These are phyloP conservation scores for Brassica balearica DNA, from an alignment of 441 rosid genomes.

Conservation along the genomic window DNA sequence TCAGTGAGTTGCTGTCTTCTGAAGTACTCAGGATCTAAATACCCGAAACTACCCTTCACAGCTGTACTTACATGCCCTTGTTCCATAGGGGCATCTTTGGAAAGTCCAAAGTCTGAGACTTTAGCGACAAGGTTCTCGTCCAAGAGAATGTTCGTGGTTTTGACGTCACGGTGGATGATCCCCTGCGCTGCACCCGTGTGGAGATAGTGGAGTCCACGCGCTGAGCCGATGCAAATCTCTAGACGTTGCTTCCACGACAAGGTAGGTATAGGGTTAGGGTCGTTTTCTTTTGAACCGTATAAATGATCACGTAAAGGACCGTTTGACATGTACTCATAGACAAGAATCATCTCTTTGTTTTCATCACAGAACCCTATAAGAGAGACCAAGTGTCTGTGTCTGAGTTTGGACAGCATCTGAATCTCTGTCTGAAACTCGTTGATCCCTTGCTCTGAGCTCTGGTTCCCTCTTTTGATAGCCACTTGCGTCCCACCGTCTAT, in stretches of 20 bases:
- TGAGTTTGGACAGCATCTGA: constrained; percentile 66
- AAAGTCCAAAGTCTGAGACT: constrained; percentile 67
- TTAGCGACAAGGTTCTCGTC: constrained; percentile 67
- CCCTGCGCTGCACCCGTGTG: constrained; percentile 69
- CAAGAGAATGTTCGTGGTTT: constrained; percentile 70
- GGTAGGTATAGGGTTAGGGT: constrained; percentile 50
- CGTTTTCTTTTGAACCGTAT: constrained; percentile 50
- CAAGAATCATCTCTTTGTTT: constrained; percentile 66
- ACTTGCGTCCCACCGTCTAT: constrained; percentile 58
- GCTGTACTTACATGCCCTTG: constrained; percentile 71
- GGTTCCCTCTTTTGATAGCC: constrained; percentile 64
- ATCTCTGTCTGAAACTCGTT: constrained; percentile 74
- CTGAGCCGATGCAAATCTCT: constrained; percentile 71
- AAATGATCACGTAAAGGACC: constrained; percentile 71
- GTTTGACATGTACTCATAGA: constrained; percentile 70
- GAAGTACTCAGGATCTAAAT: constrained; percentile 70
- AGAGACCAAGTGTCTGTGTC: constrained; percentile 69
- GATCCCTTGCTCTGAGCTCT: constrained; percentile 65
- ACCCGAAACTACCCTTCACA: constrained; percentile 74
- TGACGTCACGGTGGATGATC: constrained; percentile 71
- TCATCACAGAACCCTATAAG: constrained; percentile 69
- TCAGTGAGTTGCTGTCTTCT: constrained; percentile 68
- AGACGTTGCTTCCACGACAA: constrained; percentile 69
- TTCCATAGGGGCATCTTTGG: constrained; percentile 62
- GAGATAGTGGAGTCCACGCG: constrained; percentile 69